phyloP scores from a whole-genome alignment of 441 rosid genomes.

The Adansonia gregorii region DNA sequence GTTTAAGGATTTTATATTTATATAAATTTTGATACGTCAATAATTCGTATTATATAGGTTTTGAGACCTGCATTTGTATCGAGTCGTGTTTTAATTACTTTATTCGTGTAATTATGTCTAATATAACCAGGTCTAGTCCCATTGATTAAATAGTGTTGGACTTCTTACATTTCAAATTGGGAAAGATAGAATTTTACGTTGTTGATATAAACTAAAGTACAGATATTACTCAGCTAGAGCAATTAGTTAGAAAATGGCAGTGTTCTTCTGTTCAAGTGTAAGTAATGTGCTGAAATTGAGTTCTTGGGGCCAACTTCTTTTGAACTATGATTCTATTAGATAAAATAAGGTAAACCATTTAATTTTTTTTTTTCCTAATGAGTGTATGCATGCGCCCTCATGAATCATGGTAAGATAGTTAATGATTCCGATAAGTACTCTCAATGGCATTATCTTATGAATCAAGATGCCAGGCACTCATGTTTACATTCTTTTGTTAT shows the following conservation, averaged over 20 bases:
- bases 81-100: too few species aligned
- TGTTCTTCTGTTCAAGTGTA: neutral
- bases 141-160: slow-evolving; percentile 8
- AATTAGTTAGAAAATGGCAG: neutral
- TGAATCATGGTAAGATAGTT: neutral
- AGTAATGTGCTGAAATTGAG: neutral
- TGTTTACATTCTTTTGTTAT: neutral
- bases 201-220: neutral
- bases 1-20: too few species aligned
- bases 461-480: neutral
- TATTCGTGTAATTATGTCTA: too few species aligned
- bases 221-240: neutral
- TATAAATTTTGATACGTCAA: too few species aligned
- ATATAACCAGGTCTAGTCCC: neutral
- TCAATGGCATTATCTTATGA: neutral
- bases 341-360: neutral
- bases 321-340: neutral
- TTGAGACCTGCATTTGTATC: too few species aligned
- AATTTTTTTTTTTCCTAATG: neutral
- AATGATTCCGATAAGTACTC: neutral
- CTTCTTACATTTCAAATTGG: slow-evolving; percentile 13
- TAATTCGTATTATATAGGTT: too few species aligned
- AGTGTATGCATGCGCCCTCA: neutral
- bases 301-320: neutral
- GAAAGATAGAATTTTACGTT: neutral